Conservation (phyloP, 495 filamentous ascomycete species). For the Xylaria longipes region DNA sequence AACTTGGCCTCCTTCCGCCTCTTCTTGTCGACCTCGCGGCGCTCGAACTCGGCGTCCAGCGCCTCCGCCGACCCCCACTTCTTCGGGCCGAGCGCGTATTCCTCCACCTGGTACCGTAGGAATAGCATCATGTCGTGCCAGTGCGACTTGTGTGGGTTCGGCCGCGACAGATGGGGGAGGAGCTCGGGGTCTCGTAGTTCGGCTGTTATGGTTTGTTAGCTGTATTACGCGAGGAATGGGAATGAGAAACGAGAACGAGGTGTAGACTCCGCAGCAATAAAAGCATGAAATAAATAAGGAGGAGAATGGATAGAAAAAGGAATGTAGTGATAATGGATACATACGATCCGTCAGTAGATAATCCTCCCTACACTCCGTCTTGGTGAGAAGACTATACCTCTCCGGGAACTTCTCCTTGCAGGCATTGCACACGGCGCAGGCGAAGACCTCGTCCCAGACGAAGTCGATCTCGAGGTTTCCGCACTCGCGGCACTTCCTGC, state of each 20-base stretch:
- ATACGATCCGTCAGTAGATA: conserved; percentile 93
- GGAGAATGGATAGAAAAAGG: neutral
- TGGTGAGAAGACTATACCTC: conserved; percentile 91
- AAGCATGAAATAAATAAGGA: too few relatives aligned
- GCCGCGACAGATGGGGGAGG: conserved; percentile 83
- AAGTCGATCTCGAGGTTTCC: conserved; percentile 85
- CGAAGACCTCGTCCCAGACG: conserved; percentile 80
- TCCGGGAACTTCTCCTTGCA: conserved; percentile 85
- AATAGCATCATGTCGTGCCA: conserved; percentile 99
- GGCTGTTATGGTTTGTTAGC: conserved; percentile 51
- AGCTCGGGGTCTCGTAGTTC: conserved; percentile 86
- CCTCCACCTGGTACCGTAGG: conserved; percentile 90
- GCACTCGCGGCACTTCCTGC: conserved; percentile 85
- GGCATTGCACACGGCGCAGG: conserved; percentile 28
- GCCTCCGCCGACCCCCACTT: conserved; percentile 88
- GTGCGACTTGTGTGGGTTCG: conserved; percentile 93
- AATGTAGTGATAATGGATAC: conserved; percentile 34
- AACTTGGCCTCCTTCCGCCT: conserved; percentile 90
- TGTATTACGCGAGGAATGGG: neutral
- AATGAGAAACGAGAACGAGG: too few relatives aligned
- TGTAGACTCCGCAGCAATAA: neutral
- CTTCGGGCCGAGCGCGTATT: conserved; percentile 74
- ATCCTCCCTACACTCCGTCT: conserved; percentile 94
- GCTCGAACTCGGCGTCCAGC: conserved; percentile 88
- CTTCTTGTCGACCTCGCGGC: conserved; percentile 82